A percentile compares a stretch with the other conserved stretches of the same genome.
These are phyloP conservation scores for Chalaropsis ovoidea DNA, from an alignment of 2,329 filamentous ascomycete species.

Conservation along the genomic window DNA sequence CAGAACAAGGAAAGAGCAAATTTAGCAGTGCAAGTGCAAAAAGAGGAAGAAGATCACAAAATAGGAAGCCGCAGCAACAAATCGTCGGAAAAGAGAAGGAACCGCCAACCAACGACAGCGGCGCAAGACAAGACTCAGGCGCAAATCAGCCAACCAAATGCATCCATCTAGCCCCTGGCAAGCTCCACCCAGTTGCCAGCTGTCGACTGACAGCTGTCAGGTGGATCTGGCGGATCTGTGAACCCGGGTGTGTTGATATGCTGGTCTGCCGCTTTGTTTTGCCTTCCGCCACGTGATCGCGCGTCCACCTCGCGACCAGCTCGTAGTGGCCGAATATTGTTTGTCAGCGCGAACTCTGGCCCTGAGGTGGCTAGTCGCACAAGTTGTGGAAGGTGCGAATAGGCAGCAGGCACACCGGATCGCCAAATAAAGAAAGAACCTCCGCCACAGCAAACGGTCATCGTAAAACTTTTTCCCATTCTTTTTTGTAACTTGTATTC, in stretches of 20 bases:
- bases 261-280: not conserved
- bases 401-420: conserved; percentile 10
- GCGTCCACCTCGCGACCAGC: conserved; percentile 10
- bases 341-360: conserved; percentile 5
- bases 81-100: conserved; percentile 10
- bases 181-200: not conserved
- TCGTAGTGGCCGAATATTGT: not conserved
- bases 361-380: not conserved
- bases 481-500: not conserved
- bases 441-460: not conserved
- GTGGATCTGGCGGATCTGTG: not conserved
- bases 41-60: not conserved
- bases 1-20: not conserved
- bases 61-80: not conserved
- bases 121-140: not conserved
- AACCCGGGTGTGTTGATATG: not conserved
- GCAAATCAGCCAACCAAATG: conserved; percentile 16
- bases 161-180: conserved; percentile 9
- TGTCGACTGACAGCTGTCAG: conserved; percentile 20
- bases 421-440: conserved; percentile 5
- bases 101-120: not conserved
- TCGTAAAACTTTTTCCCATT: not conserved
- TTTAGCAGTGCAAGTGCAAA: not conserved
- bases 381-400: conserved; percentile 1
- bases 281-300: conserved; percentile 13